phyloP scores from a whole-genome alignment of 176 grass and related monocot genomes.

The Neostapfia colusana region DNA sequence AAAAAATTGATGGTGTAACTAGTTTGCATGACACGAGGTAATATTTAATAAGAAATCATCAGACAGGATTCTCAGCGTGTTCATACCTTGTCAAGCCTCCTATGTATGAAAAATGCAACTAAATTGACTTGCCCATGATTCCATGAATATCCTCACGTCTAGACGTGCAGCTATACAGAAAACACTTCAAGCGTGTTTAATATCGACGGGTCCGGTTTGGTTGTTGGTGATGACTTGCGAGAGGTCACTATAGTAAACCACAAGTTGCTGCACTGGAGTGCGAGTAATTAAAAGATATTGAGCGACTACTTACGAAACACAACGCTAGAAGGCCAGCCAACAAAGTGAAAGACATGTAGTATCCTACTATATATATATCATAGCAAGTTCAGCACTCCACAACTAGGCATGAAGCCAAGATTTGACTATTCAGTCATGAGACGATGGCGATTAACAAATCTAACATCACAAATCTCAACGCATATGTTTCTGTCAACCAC shows the following conservation, averaged over 20 bases:
- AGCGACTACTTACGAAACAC: not conserved
- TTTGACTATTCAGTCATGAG: constrained; percentile 30
- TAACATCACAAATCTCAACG: constrained; percentile 20
- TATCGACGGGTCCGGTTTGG: not conserved
- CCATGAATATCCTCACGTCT: constrained; percentile 22
- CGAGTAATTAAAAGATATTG: not conserved
- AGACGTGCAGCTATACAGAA: not conserved
- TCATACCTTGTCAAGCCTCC: constrained; percentile 34
- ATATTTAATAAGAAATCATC: not conserved
- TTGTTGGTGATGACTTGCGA: constrained; percentile 1
- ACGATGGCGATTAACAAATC: constrained; percentile 17
- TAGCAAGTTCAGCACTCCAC: not conserved
- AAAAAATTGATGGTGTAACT: too few relatives aligned
- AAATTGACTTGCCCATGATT: constrained; percentile 29
- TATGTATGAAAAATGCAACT: constrained; percentile 21
- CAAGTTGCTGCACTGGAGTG: not conserved
- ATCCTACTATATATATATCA: not conserved
- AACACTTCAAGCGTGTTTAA: constrained; percentile 10
- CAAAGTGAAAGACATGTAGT: not conserved
- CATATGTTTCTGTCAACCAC: constrained; percentile 35
- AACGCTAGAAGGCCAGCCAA: not conserved
- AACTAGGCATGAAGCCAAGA: not conserved
- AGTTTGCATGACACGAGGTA: not conserved
- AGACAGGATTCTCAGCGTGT: constrained; percentile 5
- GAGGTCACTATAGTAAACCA: constrained; percentile 21